Conservation (phyloP, 768 basidiomycete genomes). For the Suillus clintonianus region DNA sequence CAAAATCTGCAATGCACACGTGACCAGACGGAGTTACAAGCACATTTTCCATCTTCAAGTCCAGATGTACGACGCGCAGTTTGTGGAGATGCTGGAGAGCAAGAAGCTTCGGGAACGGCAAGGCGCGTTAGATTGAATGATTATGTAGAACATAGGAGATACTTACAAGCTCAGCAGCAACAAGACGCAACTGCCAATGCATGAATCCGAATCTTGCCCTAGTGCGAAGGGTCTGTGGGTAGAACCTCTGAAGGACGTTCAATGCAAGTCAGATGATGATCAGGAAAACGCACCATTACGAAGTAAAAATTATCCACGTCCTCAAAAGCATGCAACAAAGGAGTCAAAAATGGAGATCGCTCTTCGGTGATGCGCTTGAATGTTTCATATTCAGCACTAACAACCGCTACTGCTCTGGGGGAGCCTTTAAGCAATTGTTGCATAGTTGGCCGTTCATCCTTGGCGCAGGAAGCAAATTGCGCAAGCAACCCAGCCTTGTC, state of each 20-base stretch:
- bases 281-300: constrained; percentile 10
- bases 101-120: constrained; percentile 4
- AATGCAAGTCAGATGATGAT: background rate
- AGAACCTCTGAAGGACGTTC: constrained; percentile 9
- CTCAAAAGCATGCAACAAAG: constrained; percentile 11
- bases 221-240: constrained; percentile 10
- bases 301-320: constrained; percentile 15
- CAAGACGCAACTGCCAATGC: constrained; percentile 14
- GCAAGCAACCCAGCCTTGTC: background rate
- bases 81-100: constrained; percentile 14
- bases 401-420: background rate
- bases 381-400: background rate
- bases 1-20: constrained; percentile 16
- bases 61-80: constrained; percentile 44
- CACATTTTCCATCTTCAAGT: constrained; percentile 56
- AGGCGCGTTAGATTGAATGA: background rate
- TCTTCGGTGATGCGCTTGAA: constrained; percentile 1
- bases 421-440: background rate
- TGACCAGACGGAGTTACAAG: constrained; percentile 34
- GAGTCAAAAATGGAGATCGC: constrained; percentile 12
- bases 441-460: background rate
- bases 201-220: constrained; percentile 2
- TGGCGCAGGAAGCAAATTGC: background rate
- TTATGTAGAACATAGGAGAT: background rate
- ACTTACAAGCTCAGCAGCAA: constrained; percentile 17